phyloP scores from a whole-genome alignment of 108 stramenopile species.

The Conticribra guillardii region DNA sequence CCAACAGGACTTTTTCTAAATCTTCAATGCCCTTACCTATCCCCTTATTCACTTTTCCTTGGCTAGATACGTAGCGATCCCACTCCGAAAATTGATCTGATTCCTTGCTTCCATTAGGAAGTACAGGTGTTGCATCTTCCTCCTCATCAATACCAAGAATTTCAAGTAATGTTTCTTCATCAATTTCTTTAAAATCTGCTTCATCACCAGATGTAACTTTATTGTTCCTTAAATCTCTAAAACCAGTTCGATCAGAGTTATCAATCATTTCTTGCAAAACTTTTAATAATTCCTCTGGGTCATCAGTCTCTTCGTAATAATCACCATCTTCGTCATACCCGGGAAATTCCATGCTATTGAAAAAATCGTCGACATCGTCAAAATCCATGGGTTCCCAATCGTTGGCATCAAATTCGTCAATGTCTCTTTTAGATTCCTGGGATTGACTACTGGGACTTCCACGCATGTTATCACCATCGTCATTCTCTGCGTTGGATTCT shows the following conservation, averaged over 20 bases:
- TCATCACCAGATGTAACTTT: constrained; percentile 4
- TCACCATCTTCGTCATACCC: constrained; percentile 30
- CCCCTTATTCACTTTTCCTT: constrained; percentile 4
- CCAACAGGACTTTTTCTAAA: constrained; percentile 63
- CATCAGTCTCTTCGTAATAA: constrained; percentile 17
- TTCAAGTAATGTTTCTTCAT: constrained; percentile 47
- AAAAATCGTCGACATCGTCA: constrained; percentile 46
- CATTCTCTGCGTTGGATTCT: not conserved
- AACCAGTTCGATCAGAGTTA: not conserved
- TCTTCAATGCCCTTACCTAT: constrained; percentile 66
- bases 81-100: constrained; percentile 15
- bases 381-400: constrained; percentile 41
- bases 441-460: not conserved
- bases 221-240: not conserved
- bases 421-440: not conserved
- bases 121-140: constrained; percentile 26
- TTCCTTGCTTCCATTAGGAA: constrained; percentile 4
- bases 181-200: constrained; percentile 32
- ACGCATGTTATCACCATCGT: not conserved
- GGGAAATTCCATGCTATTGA: constrained; percentile 16
- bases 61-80: constrained; percentile 11
- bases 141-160: constrained; percentile 41
- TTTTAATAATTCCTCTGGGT: constrained; percentile 25
- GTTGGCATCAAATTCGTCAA: constrained; percentile 24
- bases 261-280: constrained; percentile 30